Evolutionary conservation across 495 filamentous ascomycete genomes (phyloP), one percentile per base, ranked within the genome.

Genomic region (Lasiosphaeriaceae sp.): DNA sequence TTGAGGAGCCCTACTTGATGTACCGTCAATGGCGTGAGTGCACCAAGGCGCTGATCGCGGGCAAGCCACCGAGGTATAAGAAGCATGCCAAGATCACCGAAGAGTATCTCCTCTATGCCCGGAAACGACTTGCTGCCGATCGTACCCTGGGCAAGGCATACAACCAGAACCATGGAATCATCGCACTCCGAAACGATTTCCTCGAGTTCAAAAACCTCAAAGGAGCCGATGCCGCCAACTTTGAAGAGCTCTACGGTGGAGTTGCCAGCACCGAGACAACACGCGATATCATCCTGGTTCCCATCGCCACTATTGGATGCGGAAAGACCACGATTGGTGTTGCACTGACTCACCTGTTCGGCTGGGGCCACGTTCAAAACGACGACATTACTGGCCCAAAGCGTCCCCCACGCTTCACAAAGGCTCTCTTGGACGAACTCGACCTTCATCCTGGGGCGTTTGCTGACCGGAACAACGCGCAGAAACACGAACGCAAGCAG

Each of bases 11-110:
- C 0, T 98, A 98, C 69, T 74, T 98, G 61, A 90, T 98, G 90
- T 98, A 96, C 67, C 84, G 94, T 34, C 95, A 97, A 72, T 98
- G 94, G 94, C 88, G 94, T 37, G 94, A 97, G 76, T 93, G 87
- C 68, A 98, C 94, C 23, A 98, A 97, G 71, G 80, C 90, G 11
- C 75, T 97, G 49, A 96, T 97, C 52, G 54, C 77, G 2, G 90
- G 90, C 11, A 87, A 81, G 63, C 70, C 81, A 21, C 90, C 90
- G 11, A 88, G 81, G 54, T 87, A 80, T 74, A 89, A 80, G 73
- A 97, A 97, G 68, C 95, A 98, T 71, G 71, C 83, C 61, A 81
- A 88, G 64, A 92, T 98, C 68, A 98, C 94, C 0, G 86, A 96
- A 61, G 87, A 95, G 61, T 98, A 98, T 67, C 76, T 98, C 5